phyloP scores from a whole-genome alignment of 805 yeast genomes.

The Lipomyces yamanashiensis region DNA sequence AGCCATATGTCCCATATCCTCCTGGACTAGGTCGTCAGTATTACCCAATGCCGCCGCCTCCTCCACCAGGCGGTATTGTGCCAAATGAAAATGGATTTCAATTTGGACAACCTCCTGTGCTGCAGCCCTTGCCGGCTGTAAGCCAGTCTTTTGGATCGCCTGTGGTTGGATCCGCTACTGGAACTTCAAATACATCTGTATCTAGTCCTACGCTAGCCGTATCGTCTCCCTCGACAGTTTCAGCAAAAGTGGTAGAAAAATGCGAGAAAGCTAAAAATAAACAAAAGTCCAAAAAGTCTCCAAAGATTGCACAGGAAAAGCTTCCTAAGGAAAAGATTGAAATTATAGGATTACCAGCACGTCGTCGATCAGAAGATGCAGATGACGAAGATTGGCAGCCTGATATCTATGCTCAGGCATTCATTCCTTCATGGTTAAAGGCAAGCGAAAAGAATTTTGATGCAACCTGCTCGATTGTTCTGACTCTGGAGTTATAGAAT shows the following conservation, averaged over 20 bases:
- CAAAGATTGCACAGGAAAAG: neutral
- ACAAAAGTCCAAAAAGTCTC: neutral
- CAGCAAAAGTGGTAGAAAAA: neutral
- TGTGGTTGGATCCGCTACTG: neutral
- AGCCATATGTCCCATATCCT: neutral
- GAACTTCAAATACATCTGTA: neutral
- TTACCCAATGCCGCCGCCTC: neutral
- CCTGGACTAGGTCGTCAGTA: neutral
- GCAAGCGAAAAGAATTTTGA: neutral
- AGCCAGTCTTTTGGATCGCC: slow-evolving; percentile 1
- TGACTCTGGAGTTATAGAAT: neutral
- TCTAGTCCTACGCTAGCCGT: neutral
- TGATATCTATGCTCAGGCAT: slow-evolving; percentile 28
- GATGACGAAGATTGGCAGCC: slow-evolving; percentile 26
- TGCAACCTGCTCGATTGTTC: no score
- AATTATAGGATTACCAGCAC: slow-evolving; percentile 5
- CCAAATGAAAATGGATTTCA: neutral
- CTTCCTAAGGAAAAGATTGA: slow-evolving; percentile 1
- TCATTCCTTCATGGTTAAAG: slow-evolving; percentile 31
- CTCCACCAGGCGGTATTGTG: neutral
- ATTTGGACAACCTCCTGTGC: neutral
- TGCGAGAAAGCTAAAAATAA: neutral
- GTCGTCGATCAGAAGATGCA: neutral
- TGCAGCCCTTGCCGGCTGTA: neutral
- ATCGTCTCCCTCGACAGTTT: neutral